A percentile compares a stretch with the other conserved stretches of the same genome.
Conservation (phyloP, 2,329 filamentous ascomycete genomes). For the Cyphellophora attinorum region DNA sequence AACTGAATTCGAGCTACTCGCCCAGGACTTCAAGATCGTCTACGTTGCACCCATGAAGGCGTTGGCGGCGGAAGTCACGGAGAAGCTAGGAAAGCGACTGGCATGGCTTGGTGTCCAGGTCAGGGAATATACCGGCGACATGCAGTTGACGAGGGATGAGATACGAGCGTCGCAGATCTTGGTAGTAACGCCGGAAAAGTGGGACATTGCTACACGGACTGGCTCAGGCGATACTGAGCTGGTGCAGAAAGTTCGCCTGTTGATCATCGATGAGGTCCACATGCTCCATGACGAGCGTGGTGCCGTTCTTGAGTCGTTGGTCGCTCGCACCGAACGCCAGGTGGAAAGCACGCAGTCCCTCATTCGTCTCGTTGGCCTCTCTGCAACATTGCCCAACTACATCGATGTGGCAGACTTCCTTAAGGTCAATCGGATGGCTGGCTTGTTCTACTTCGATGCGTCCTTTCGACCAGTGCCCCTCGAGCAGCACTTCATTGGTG, state of each 20-base stretch:
- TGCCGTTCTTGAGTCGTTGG: conserved; percentile 88
- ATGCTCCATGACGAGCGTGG: conserved; percentile 98
- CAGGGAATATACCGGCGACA: conserved; percentile 92
- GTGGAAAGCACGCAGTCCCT: conserved; percentile 97
- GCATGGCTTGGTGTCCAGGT: conserved; percentile 90
- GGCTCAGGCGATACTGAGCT: conserved; percentile 95
- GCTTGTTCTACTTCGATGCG: conserved; percentile 91
- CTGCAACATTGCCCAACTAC: conserved; percentile 92
- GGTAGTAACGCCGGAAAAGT: conserved; percentile 97
- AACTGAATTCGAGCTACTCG: conserved; percentile 69
- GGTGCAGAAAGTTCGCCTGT: conserved; percentile 88
- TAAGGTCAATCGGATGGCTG: conserved; percentile 85
- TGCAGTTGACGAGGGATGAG: conserved; percentile 95
- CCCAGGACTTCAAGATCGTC: conserved; percentile 92
- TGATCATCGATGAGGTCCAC: conserved; percentile 98
- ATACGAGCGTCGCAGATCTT: conserved; percentile 96
- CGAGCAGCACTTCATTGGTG: conserved; percentile 94
- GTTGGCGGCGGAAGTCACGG: conserved; percentile 88
- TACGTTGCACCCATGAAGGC: conserved; percentile 99
- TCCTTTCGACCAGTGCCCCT: conserved; percentile 94
- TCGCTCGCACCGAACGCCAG: conserved; percentile 87
- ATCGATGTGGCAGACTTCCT: conserved; percentile 95
- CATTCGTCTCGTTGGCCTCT: conserved; percentile 91
- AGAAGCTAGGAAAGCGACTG: conserved; percentile 82
- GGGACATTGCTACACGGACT: conserved; percentile 96